Evolutionary conservation across 495 filamentous ascomycete genomes (phyloP).

Genomic region (Neurospora sp.): DNA sequence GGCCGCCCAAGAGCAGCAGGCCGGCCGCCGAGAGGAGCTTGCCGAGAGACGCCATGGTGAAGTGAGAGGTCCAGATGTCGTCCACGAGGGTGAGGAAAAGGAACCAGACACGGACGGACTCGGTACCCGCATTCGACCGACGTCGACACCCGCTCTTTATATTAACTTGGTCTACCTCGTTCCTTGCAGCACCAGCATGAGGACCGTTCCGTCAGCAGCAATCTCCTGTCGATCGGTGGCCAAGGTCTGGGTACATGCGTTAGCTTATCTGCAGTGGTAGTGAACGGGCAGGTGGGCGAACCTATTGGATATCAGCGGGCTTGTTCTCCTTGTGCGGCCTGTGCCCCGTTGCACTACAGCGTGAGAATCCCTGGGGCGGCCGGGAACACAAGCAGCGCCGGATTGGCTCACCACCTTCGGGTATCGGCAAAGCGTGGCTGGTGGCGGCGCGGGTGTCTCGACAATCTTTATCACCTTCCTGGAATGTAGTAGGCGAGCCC

Average conservation of each 20-base stretch:
- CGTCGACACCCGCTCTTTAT: background rate
- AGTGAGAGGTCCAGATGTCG: background rate
- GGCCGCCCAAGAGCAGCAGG: background rate
- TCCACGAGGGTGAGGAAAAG: background rate
- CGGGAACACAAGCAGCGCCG: background rate
- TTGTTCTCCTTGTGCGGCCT: background rate
- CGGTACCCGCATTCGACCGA: background rate
- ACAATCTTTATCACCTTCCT: background rate
- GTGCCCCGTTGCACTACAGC: background rate
- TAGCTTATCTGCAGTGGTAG: background rate
- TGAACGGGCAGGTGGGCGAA: background rate
- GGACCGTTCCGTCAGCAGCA: background rate
- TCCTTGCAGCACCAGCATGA: background rate
- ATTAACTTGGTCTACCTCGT: background rate
- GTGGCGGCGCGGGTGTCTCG: background rate
- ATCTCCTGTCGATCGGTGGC: background rate
- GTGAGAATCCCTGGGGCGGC: background rate
- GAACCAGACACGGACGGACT: background rate
- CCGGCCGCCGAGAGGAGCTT: conserved; percentile 3
- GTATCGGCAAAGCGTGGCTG: background rate
- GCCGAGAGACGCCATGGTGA: conserved; percentile 2
- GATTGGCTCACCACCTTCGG: background rate
- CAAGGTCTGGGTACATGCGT: background rate
- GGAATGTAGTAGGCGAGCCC: background rate
- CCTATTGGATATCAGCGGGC: background rate